These are phyloP conservation scores for Hygrocybe punicea DNA, from an alignment of 768 basidiomycete species.

Conservation along the genomic window DNA sequence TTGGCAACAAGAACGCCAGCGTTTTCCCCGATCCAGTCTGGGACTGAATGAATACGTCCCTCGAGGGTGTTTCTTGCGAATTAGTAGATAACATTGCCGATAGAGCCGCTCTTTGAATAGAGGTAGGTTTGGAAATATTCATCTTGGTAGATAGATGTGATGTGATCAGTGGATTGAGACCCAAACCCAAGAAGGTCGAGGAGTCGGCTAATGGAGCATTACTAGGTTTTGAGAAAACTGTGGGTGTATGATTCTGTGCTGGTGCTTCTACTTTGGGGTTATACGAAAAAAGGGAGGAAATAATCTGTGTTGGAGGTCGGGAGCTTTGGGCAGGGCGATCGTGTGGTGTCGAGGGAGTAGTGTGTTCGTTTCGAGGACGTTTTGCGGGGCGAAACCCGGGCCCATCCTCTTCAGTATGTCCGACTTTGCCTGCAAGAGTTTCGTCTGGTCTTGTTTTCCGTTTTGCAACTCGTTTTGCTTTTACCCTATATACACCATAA, in stretches of 20 bases:
- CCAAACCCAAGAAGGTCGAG: constrained; percentile 77
- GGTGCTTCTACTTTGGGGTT: constrained; percentile 67
- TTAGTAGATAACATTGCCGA: constrained; percentile 42
- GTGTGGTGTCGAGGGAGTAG: constrained; percentile 18
- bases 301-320: constrained; percentile 53
- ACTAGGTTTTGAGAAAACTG: constrained; percentile 51
- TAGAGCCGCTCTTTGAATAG: constrained; percentile 83
- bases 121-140: constrained; percentile 80
- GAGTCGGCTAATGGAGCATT: constrained; percentile 78
- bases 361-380: constrained; percentile 37
- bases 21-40: constrained; percentile 99
- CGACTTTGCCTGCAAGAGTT: constrained; percentile 14
- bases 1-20: constrained; percentile 86
- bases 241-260: constrained; percentile 19
- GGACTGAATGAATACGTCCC: constrained; percentile 91
- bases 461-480: constrained; percentile 68
- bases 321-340: constrained; percentile 22
- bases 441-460: constrained; percentile 48
- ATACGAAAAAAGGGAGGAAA: constrained; percentile 86
- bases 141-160: constrained; percentile 78
- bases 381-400: constrained; percentile 43
- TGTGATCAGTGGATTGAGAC: constrained; percentile 76
- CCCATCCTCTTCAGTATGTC: constrained; percentile 22
- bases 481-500: constrained; percentile 48
- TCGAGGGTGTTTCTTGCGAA: constrained; percentile 37